phyloP scores from a whole-genome alignment of 2,329 filamentous ascomycete genomes.

The Claviceps sp. region DNA sequence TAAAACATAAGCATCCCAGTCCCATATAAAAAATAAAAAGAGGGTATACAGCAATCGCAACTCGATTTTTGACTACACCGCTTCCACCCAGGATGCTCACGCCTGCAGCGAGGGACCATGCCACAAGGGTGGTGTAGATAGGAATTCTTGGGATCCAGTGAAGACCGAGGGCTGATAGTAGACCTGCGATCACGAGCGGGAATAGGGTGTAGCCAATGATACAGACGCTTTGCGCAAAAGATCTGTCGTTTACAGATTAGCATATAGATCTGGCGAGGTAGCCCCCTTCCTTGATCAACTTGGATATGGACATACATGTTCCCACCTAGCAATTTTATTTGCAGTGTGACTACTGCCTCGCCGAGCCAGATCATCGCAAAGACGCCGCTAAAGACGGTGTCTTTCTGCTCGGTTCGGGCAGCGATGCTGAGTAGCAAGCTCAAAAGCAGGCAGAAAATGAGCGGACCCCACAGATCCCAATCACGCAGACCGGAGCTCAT shows the following conservation, averaged over 20 bases:
- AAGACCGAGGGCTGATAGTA: slow-evolving; percentile 73
- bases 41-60: slow-evolving; percentile 87
- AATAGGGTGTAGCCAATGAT: slow-evolving; percentile 98
- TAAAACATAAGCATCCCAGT: slow-evolving; percentile 90
- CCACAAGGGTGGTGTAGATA: slow-evolving; percentile 75
- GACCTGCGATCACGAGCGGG: slow-evolving; percentile 81
- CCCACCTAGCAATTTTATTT: slow-evolving; percentile 91
- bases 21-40: slow-evolving; percentile 91
- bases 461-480: slow-evolving; percentile 96
- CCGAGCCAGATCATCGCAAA: slow-evolving; percentile 97
- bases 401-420: slow-evolving; percentile 66
- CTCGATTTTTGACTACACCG: slow-evolving; percentile 87
- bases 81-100: slow-evolving; percentile 93
- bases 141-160: slow-evolving; percentile 75
- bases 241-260: slow-evolving; percentile 38
- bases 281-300: neutral
- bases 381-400: slow-evolving; percentile 85
- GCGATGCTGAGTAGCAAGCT: slow-evolving; percentile 79
- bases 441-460: slow-evolving; percentile 84
- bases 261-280: neutral
- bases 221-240: slow-evolving; percentile 93
- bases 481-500: slow-evolving; percentile 88
- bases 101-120: slow-evolving; percentile 88
- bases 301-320: slow-evolving; percentile 63
- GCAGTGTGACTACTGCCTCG: slow-evolving; percentile 90